Percentiles rank a stretch among this genome's conserved stretches.
phyloP scores from a whole-genome alignment of 1,284 basidiomycete genomes.

The Sanghuangporus sanghuang region DNA sequence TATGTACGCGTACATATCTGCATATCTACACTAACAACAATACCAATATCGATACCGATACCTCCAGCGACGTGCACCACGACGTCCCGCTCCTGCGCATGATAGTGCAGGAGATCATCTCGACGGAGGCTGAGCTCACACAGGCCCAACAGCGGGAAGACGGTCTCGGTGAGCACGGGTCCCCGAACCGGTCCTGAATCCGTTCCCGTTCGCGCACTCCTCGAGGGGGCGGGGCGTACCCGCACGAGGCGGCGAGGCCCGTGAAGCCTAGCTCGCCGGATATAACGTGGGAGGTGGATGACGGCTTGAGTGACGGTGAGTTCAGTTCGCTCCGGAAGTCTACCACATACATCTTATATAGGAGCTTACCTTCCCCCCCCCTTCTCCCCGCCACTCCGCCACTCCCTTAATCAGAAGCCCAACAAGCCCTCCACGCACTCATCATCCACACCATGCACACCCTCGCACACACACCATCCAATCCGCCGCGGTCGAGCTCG shows the following conservation, averaged over 20 bases:
- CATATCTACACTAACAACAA: no score
- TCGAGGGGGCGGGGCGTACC: slow-evolving; percentile 11
- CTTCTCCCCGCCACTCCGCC: no score
- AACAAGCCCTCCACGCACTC: background rate
- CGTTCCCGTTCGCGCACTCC: slow-evolving; percentile 9
- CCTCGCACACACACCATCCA: slow-evolving; percentile 5
- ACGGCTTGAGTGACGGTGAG: background rate
- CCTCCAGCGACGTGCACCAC: background rate
- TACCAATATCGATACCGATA: no score
- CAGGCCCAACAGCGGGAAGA: background rate
- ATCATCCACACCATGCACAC: background rate
- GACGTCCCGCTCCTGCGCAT: slow-evolving; percentile 8
- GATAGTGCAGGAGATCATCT: slow-evolving; percentile 5
- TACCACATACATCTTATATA: background rate
- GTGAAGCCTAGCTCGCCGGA: slow-evolving; percentile 3
- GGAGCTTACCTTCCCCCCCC: no score
- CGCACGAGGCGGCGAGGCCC: slow-evolving; percentile 2
- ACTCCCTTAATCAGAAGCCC: background rate
- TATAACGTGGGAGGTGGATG: background rate
- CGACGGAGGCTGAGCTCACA: background rate
- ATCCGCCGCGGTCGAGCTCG: slow-evolving; percentile 1
- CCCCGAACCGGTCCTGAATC: slow-evolving; percentile 10
- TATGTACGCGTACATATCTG: background rate
- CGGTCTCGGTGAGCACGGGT: slow-evolving; percentile 5
- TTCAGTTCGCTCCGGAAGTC: background rate